Conservation (phyloP, 2,329 filamentous ascomycete genomes). For the Parafenestella ontariensis region DNA sequence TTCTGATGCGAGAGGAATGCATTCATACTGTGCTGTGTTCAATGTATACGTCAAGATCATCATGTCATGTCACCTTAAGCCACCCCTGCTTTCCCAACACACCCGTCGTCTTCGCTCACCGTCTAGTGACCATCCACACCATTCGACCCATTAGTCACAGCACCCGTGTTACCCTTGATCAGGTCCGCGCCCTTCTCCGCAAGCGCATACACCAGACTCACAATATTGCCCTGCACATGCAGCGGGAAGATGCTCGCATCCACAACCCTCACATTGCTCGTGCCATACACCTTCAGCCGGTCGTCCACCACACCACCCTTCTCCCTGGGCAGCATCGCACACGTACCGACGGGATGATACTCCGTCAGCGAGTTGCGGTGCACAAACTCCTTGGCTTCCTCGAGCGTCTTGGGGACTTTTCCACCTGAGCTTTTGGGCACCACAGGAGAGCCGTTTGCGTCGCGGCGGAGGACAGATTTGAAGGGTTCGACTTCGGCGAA, state of each 20-base stretch:
- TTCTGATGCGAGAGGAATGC: too few relatives aligned
- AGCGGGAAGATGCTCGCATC: constrained; percentile 39
- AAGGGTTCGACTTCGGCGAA: constrained; percentile 39
- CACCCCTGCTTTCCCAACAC: not conserved
- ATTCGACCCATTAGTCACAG: not conserved
- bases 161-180: constrained; percentile 22
- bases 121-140: constrained; percentile 1
- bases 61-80: too few relatives aligned
- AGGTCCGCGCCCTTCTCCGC: constrained; percentile 41
- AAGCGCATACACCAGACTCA: constrained; percentile 40
- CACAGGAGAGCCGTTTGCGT: constrained; percentile 24
- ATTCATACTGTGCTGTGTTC: too few relatives aligned
- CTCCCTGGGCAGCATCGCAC: constrained; percentile 42
- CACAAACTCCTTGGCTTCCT: constrained; percentile 31
- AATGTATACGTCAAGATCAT: too few relatives aligned
- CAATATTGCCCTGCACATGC: constrained; percentile 38
- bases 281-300: constrained; percentile 39
- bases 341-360: constrained; percentile 42
- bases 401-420: constrained; percentile 22
- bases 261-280: constrained; percentile 35
- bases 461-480: constrained; percentile 35
- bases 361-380: constrained; percentile 29
- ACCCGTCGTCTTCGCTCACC: not conserved
- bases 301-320: constrained; percentile 38
- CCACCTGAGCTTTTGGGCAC: not conserved